Conservation (phyloP, 176 grass and related monocot genomes). For the Oryza punctata region DNA sequence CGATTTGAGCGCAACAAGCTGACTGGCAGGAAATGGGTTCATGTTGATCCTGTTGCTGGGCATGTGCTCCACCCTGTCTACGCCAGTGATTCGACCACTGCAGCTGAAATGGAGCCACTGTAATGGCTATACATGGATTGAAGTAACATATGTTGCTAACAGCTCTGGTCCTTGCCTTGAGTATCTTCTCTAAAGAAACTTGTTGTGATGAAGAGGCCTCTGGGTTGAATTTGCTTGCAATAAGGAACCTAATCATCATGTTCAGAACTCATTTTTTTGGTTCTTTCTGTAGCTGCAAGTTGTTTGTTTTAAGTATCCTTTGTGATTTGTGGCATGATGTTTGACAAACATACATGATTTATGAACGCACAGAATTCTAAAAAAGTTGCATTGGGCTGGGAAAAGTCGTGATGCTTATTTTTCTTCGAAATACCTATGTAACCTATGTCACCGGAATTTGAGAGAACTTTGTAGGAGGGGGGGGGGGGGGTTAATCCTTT, state of each 20-base stretch:
- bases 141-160: background rate
- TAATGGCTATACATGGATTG: background rate
- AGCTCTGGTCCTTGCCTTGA: background rate
- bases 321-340: background rate
- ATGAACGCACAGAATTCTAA: too few relatives aligned
- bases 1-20: conserved; percentile 83
- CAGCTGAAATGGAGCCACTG: conserved; percentile 31
- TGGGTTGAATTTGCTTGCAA: background rate
- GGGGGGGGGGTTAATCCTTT: background rate
- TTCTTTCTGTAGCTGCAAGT: background rate
- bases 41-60: conserved; percentile 67
- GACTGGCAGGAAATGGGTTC: conserved; percentile 79
- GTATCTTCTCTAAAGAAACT: background rate
- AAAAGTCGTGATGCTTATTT: too few relatives aligned
- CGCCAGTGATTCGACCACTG: background rate
- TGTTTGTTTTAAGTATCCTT: background rate
- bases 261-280: background rate
- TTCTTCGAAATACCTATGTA: too few relatives aligned
- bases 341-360: too few relatives aligned
- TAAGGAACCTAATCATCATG: background rate
- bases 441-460: background rate
- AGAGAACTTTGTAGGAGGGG: background rate
- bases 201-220: background rate
- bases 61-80: conserved; percentile 78
- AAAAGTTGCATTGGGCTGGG: too few relatives aligned